Base-by-base conservation (phyloP, 495 filamentous ascomycete species). In the Hypoxylon perforatum region DNA sequence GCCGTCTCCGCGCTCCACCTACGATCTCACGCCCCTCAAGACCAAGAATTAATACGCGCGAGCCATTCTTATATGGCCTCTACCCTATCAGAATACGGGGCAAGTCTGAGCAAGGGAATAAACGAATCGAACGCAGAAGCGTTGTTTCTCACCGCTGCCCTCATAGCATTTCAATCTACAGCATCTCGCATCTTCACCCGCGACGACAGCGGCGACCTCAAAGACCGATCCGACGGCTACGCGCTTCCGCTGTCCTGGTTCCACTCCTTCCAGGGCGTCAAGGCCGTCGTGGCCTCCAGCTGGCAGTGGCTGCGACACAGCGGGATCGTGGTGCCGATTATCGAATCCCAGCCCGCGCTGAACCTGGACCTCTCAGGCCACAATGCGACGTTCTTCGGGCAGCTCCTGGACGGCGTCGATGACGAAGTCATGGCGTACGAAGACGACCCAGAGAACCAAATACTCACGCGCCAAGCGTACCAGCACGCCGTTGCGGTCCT, bases 41-140 rank as follows among this genome's bases (percentile, higher is more conserved):
- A 87, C 57, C 78, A 78, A 64, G 79, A 79, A 33, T 69, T 87
- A 9, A 73, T 86, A 42, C 81, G 82, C 42, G 84, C 84, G 11
- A 84, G 82, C 14, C 84, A 87, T 67, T 76, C 80, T 14, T 87
- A 87, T 68, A 85, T 85, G 81, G 84, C 84, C 2, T 84, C 84
- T 19, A 79, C 84, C 5, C 72, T 86, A 4, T 78, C 81, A 28
- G 82, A 86, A 67, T 87, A 87, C 61, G 80, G 81, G 46, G 75
- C 80, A 0, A 72, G 78, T 5, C 74, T 87, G 12, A 80, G 74
- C 36, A 76, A 76, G 53, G 83, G 84, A 8, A 80, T 87, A 28
- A 78, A 79, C 36, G 75, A 77, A 42, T 72, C 73, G 28, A 87
- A 87, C 48, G 84, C 84, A 14, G 84, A 87, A 69, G 77, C 84